Base-by-base conservation (phyloP, 2,329 filamentous ascomycete species). In the Shiraia sp. region DNA sequence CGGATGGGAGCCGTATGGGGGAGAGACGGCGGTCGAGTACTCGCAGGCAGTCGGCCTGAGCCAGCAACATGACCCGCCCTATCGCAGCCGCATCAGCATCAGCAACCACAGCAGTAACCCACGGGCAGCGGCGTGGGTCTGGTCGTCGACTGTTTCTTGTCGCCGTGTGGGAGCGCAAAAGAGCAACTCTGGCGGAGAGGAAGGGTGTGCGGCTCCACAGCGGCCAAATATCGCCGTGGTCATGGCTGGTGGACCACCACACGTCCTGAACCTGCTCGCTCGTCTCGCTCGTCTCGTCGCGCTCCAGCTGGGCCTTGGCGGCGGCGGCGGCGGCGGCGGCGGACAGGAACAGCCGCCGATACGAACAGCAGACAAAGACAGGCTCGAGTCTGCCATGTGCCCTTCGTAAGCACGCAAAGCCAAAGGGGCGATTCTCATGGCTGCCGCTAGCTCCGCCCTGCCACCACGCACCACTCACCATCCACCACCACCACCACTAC, bases 141-240 rank as follows among this genome's bases (percentile, higher is more conserved):
- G n/a, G n/a, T n/a, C n/a, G n/a, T n/a, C n/a, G n/a, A n/a, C n/a
- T n/a, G n/a, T n/a, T n/a, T 34, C 32, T 33, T 13, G 31, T 33
- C 17, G 32, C 24, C 37, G 23, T 22, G 32, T 28, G 25, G 36
- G 27, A 30, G 17, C 22, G 14, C 32, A 5, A 23, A 29, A 24
- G 32, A 37, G 38, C 19, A 22, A 22, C 19, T 22, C 4, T 22
- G 19, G 4, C 19, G 8, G 19, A 8, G 4, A 5, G 19, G 19
- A 22, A 22, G 19, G 19, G 19, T 42, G 45, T 39, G 40, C 51
- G 53, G 50, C 40, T 52, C 51, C 53, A 55, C 51, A 36, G 43
- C 55, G 53, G 56, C 54, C 49, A 49, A 51, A 53, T 55, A 43
- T 49, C 51, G 47, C 47, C 53, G 42, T 47, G 39, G 40, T 44